A percentile compares a stretch with the other conserved stretches of the same genome.
These are phyloP conservation scores for Glarea lozoyensis DNA, from an alignment of 495 filamentous ascomycete genomes.

Conservation along the genomic window DNA sequence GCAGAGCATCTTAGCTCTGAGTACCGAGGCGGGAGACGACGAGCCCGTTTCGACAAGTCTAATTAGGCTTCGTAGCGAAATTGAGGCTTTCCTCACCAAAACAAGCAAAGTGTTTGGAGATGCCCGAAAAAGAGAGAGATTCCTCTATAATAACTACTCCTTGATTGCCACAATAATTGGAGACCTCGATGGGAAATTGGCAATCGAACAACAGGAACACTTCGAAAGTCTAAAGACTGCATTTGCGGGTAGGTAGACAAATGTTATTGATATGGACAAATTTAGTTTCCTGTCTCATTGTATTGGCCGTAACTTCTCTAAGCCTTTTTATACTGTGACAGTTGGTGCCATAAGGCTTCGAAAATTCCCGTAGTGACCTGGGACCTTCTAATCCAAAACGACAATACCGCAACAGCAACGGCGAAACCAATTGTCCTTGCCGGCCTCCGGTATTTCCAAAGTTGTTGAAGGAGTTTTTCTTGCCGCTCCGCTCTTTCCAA, in stretches of 20 bases:
- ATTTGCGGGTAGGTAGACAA: slow-evolving; percentile 9
- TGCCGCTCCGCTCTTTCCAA: slow-evolving; percentile 52
- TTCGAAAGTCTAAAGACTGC: slow-evolving; percentile 39
- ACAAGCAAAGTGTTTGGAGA: slow-evolving; percentile 57
- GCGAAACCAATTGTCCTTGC: slow-evolving; percentile 50
- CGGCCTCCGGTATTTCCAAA: slow-evolving; percentile 54
- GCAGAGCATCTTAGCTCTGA: slow-evolving; percentile 73
- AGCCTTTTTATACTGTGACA: slow-evolving; percentile 12
- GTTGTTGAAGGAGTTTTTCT: slow-evolving; percentile 37
- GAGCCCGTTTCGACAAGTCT: slow-evolving; percentile 83
- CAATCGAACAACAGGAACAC: slow-evolving; percentile 60
- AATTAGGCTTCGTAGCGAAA: slow-evolving; percentile 62
- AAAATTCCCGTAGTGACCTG: slow-evolving; percentile 12
- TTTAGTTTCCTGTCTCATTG: neutral
- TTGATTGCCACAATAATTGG: slow-evolving; percentile 85
- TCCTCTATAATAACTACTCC: slow-evolving; percentile 90
- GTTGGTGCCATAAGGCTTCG: slow-evolving; percentile 17
- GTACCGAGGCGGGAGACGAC: slow-evolving; percentile 81
- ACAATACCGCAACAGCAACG: slow-evolving; percentile 50
- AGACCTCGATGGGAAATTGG: slow-evolving; percentile 73
- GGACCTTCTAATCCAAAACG: slow-evolving; percentile 33
- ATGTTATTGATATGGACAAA: neutral
- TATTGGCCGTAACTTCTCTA: slow-evolving; percentile 4
- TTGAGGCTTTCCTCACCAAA: slow-evolving; percentile 67
- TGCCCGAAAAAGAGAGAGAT: slow-evolving; percentile 70